These are phyloP conservation scores for Colletotrichum sidae DNA, from an alignment of 2,329 filamentous ascomycete species.

Conservation along the genomic window DNA sequence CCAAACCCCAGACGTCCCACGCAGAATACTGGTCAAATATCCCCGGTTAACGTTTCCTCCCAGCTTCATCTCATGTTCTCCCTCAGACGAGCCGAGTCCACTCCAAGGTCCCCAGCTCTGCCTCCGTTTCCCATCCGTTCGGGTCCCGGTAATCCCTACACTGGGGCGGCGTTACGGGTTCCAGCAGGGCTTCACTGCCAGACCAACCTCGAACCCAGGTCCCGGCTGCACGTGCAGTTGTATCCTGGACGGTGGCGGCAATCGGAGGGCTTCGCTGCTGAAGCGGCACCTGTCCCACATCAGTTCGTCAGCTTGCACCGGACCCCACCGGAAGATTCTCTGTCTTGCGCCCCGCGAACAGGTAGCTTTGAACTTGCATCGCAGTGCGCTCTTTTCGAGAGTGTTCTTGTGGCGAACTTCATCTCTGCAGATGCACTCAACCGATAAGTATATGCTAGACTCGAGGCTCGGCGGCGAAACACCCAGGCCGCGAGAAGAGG, in stretches of 20 bases:
- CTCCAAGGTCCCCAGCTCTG: neutral
- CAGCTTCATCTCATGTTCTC: slow-evolving; percentile 10
- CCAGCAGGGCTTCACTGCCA: slow-evolving; percentile 2
- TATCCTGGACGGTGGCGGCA: neutral
- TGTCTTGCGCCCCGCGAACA: neutral
- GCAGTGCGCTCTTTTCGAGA: too few relatives aligned
- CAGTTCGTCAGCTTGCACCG: neutral
- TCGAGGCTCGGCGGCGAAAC: too few relatives aligned
- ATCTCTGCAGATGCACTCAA: too few relatives aligned
- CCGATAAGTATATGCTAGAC: too few relatives aligned
- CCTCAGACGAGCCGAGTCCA: neutral
- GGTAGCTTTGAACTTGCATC: neutral
- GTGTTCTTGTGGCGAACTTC: too few relatives aligned
- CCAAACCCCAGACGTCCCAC: neutral
- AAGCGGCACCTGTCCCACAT: slow-evolving; percentile 4
- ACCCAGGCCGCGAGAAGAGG: too few relatives aligned
- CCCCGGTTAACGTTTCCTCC: slow-evolving; percentile 6
- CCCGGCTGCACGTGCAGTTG: neutral
- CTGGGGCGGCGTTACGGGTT: too few relatives aligned
- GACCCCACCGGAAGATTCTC: too few relatives aligned
- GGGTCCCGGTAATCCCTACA: too few relatives aligned
- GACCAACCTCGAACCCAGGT: slow-evolving; percentile 9
- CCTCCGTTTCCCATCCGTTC: neutral
- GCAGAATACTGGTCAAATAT: neutral
- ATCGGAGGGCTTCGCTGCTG: slow-evolving; percentile 15